Base-by-base conservation (phyloP, 306 rosid species). In the Castanea crenata region DNA sequence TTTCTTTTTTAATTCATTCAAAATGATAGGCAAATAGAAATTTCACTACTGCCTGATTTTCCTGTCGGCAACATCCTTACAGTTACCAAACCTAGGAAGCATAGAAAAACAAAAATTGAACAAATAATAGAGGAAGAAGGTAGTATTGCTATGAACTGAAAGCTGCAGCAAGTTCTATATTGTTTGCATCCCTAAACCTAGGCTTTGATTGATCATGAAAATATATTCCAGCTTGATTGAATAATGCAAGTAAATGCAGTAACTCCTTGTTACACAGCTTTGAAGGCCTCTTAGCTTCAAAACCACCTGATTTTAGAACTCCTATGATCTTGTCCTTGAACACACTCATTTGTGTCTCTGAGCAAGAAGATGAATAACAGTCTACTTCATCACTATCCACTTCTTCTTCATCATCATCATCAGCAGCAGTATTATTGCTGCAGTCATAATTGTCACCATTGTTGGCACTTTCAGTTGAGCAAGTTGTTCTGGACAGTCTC, bases 261-360 rank as follows among this genome's bases (percentile, higher is more conserved):
- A 91, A 80, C 41, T 90, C 94, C 74, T 87, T 88, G 5, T 87
- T 52, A 16, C 89, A 86, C 76, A 92, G 76, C 81, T 93, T 95
- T 0, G 82, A 85, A 80, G 99, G 96, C 83, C 99, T 85, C 87
- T 88, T 93, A 20, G 84, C 89, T 41, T 88, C 92, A 74, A 86
- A 93, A 41, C 88, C 87, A 18, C 86, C 89, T 11, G 86, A 80
- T 79, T 78, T 88, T 64, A 95, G 81, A 18, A 92, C 93, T 44
- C 78, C 86, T 7, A 90, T 21, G 4, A 90, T 62, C 92, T 84
- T 86, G 74, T 82, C 85, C 80, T 75, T 71, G 79, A 86, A 84
- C n/a, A 29, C 74, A 55, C 21, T 69, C 18, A 61, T 70, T 55
- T 74, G 77, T 56, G 32, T 82, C 80, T 72, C 84, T 29, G 27